Evolutionary conservation across 2,329 filamentous ascomycete genomes (phyloP).

Genomic region (Elsinoe arachidis): DNA sequence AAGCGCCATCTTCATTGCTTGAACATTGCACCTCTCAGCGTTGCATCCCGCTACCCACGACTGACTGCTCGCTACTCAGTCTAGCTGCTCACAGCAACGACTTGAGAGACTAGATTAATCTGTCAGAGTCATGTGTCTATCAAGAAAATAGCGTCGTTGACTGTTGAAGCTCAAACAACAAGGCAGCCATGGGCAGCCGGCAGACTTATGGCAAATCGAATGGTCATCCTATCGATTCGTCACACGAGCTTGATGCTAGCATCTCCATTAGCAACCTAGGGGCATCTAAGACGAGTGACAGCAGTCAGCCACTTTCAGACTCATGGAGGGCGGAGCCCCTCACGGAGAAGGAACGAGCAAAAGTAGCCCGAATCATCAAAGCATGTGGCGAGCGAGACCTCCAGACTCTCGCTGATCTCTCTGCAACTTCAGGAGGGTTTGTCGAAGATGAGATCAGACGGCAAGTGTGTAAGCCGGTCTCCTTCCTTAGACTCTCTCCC

Average conservation of each 20-base stretch:
- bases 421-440: conserved; percentile 37
- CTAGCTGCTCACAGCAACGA: too few species aligned
- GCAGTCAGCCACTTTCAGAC: conserved; percentile 17
- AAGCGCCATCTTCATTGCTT: too few species aligned
- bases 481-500: background rate
- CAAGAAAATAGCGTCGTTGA: too few species aligned
- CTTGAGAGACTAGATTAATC: too few species aligned
- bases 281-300: background rate
- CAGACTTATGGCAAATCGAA: too few species aligned
- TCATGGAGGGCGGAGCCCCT: conserved; percentile 20
- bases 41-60: too few species aligned
- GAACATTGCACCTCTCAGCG: background rate
- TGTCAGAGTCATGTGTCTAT: too few species aligned
- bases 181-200: too few species aligned
- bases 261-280: background rate
- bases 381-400: conserved; percentile 36
- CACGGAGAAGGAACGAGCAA: conserved; percentile 18
- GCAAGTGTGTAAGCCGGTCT: conserved; percentile 59
- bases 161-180: too few species aligned
- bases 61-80: too few species aligned
- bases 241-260: background rate
- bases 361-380: conserved; percentile 29
- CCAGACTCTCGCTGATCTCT: conserved; percentile 32
- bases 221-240: too few species aligned
- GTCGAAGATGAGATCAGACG: conserved; percentile 52